These are phyloP conservation scores for Amoebophrya sp. DNA, from an alignment of 169 alveolate genomes.

Conservation along the genomic window DNA sequence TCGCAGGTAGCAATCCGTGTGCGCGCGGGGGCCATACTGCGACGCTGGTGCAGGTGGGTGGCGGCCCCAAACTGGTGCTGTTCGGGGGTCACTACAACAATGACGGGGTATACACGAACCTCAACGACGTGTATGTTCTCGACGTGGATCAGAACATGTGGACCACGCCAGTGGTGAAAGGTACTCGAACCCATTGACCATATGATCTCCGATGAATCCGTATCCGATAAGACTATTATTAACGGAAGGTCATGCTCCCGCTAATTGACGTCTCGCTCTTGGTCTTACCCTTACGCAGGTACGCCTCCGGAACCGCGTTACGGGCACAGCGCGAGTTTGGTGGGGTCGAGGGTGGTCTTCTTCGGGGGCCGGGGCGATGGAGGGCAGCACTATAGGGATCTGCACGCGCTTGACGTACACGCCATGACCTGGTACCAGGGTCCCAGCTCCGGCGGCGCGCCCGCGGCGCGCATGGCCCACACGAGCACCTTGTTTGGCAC, in stretches of 20 bases:
- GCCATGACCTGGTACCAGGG: constrained; percentile 66
- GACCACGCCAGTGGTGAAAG: constrained; percentile 20
- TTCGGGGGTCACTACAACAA: constrained; percentile 71
- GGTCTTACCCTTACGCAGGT: constrained; percentile 35
- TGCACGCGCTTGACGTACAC: constrained; percentile 65
- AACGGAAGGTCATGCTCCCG: background rate
- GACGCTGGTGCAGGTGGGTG: constrained; percentile 40
- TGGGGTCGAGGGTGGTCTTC: constrained; percentile 63
- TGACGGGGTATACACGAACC: constrained; percentile 29
- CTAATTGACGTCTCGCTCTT: background rate
- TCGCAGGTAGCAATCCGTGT: constrained; percentile 41
- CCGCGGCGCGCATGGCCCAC: constrained; percentile 67
- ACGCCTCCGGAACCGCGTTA: constrained; percentile 74
- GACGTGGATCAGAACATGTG: constrained; percentile 68
- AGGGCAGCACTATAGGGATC: constrained; percentile 50
- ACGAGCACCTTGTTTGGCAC: constrained; percentile 61
- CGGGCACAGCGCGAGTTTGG: constrained; percentile 66
- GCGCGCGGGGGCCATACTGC: constrained; percentile 82
- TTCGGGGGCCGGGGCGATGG: constrained; percentile 76
- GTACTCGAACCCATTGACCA: background rate
- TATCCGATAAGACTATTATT: background rate
- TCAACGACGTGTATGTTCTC: constrained; percentile 65
- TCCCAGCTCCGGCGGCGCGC: constrained; percentile 72
- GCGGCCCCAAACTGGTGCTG: constrained; percentile 59
- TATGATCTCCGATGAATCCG: background rate